Evolutionary conservation across 441 rosid species (phyloP).

Genomic region (Brassica balearica): DNA sequence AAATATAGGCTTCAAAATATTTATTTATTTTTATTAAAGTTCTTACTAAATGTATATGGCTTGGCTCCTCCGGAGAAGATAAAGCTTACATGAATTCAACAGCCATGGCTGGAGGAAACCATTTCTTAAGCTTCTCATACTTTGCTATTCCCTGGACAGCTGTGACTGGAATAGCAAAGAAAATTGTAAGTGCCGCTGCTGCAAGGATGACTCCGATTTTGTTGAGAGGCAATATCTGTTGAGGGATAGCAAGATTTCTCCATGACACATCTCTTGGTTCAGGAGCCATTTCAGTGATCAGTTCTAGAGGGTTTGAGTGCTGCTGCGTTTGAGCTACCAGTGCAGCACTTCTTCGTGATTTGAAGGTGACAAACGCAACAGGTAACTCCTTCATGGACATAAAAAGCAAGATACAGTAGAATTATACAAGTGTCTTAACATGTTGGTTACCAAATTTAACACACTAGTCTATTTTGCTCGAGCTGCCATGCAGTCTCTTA

Average conservation of each 20-base stretch:
- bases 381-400: conserved; percentile 67
- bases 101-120: conserved; percentile 92
- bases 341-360: conserved; percentile 74
- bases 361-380: conserved; percentile 84
- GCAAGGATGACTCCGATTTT: conserved; percentile 73
- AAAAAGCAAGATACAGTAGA: not conserved
- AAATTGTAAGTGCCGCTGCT: conserved; percentile 77
- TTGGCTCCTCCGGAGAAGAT: not conserved
- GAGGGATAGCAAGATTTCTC: conserved; percentile 73
- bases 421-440: too few species aligned
- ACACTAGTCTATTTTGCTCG: conserved; percentile 16
- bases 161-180: conserved; percentile 89
- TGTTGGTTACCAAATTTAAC: not conserved
- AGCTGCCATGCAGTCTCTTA: not conserved
- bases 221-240: conserved; percentile 61
- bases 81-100: conserved; percentile 72
- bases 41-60: too few species aligned
- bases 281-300: conserved; percentile 87
- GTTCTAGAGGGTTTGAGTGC: conserved; percentile 72
- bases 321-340: conserved; percentile 85
- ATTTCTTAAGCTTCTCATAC: conserved; percentile 80
- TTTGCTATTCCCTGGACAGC: conserved; percentile 97
- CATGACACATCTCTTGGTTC: conserved; percentile 87
- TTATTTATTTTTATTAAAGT: too few species aligned
- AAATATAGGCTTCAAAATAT: too few species aligned